Conservation (phyloP, 768 basidiomycete genomes). For the Tricholomella constricta region DNA sequence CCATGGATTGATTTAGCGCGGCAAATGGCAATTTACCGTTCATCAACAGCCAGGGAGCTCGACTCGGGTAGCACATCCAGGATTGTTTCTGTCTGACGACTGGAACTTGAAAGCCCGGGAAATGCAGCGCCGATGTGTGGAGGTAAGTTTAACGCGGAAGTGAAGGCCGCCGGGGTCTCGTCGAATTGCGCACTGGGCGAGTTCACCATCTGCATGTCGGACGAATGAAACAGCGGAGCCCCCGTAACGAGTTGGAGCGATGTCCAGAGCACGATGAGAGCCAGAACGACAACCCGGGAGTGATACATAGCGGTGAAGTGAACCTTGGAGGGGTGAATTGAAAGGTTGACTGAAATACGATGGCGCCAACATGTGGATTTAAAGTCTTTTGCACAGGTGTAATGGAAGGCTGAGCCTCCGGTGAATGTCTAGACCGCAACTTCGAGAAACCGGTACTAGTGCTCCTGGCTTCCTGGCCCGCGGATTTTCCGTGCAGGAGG, state of each 20-base stretch:
- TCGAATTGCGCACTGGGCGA: background rate
- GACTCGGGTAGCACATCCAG: background rate
- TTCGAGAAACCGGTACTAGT: slow-evolving; percentile 2
- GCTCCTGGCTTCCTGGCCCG: background rate
- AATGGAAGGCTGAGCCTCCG: background rate
- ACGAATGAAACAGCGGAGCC: slow-evolving; percentile 7
- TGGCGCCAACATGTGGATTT: background rate
- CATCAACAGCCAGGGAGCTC: background rate
- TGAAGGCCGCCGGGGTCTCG: background rate
- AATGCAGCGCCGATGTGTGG: background rate
- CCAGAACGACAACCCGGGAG: slow-evolving; percentile 11
- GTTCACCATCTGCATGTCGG: slow-evolving; percentile 2
- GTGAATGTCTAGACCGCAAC: background rate
- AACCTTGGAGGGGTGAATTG: background rate
- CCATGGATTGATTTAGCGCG: background rate
- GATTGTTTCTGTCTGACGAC: background rate
- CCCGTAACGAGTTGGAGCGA: slow-evolving; percentile 9
- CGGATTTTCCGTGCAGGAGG: background rate
- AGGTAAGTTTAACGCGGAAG: background rate
- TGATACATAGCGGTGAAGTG: slow-evolving; percentile 10
- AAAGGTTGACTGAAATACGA: slow-evolving; percentile 3
- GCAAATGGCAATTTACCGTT: background rate
- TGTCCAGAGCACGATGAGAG: slow-evolving; percentile 14
- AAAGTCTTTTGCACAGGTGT: slow-evolving; percentile 1
- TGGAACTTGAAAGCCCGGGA: background rate